Evolutionary conservation across 345 rosid genomes (phyloP).

Genomic region (Eucalyptus lansdowneana): DNA sequence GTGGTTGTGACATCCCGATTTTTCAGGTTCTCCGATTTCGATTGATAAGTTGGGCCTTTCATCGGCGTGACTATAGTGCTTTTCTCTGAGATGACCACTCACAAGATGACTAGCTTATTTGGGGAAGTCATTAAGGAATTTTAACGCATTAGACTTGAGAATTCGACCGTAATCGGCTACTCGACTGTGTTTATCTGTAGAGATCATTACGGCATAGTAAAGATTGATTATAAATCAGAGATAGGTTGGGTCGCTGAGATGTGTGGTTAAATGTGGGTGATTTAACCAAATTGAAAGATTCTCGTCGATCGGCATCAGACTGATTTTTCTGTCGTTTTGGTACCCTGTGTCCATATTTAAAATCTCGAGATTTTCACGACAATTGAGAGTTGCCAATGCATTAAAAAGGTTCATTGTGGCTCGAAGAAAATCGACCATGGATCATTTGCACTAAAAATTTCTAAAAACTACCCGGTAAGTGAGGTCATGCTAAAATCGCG

Average conservation of each 20-base stretch:
- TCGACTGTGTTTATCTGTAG: fast-evolving
- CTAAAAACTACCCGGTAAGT: fast-evolving
- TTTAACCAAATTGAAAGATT: no score
- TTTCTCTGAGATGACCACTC: no score
- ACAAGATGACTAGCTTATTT: fast-evolving
- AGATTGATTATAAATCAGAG: no score
- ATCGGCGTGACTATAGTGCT: fast-evolving
- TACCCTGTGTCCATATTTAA: fast-evolving
- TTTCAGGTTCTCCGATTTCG: fast-evolving
- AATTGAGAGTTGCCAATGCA: fast-evolving
- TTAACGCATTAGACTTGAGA: no score
- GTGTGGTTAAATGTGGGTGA: fast-evolving
- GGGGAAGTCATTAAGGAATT: no score
- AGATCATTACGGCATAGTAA: no score
- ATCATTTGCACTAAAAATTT: no score
- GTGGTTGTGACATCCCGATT: no score
- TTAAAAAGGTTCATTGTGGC: no score
- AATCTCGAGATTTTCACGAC: fast-evolving
- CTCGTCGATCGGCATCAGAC: fast-evolving
- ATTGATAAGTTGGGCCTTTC: no score
- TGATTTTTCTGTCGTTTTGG: no score
- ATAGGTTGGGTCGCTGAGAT: fast-evolving
- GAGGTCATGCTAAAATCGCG: no score
- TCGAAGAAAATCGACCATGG: fast-evolving
- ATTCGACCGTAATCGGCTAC: fast-evolving